These are phyloP conservation scores for Penicillium odoratum DNA, from an alignment of 495 filamentous ascomycete genomes.

Conservation along the genomic window DNA sequence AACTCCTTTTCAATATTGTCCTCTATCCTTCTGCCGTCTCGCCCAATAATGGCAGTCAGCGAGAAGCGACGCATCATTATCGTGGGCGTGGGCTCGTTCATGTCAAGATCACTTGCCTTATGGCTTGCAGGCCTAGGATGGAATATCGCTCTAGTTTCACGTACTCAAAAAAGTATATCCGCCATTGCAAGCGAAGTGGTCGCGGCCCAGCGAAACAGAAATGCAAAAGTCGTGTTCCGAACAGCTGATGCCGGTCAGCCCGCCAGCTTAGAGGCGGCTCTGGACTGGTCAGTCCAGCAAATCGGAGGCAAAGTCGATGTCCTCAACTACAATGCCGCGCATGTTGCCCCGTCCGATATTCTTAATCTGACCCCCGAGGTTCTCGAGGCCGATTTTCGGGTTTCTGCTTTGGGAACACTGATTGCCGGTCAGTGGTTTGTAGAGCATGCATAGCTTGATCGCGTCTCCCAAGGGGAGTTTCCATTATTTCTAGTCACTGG, in stretches of 20 bases:
- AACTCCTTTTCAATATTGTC: no score
- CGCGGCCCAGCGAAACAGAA: background rate
- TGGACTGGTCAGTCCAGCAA: constrained; percentile 16
- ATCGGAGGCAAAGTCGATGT: constrained; percentile 13
- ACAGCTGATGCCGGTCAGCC: constrained; percentile 3
- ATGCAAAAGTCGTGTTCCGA: background rate
- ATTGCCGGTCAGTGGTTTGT: background rate
- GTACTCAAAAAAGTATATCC: constrained; percentile 4
- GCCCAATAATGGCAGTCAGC: constrained; percentile 8
- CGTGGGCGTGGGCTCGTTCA: constrained; percentile 19
- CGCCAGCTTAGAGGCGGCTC: constrained; percentile 4
- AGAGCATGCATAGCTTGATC: background rate
- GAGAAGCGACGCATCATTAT: constrained; percentile 14
- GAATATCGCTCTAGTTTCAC: constrained; percentile 20
- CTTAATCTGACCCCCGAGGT: background rate
- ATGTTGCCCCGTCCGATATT: background rate
- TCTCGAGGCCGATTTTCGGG: background rate
- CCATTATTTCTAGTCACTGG: background rate
- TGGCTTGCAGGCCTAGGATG: constrained; percentile 19
- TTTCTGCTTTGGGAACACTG: background rate
- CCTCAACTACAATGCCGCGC: constrained; percentile 19
- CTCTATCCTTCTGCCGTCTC: no score
- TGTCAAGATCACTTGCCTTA: constrained; percentile 18
- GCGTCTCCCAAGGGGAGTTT: background rate
- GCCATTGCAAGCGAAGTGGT: background rate